Conservation (phyloP, 2,329 filamentous ascomycete species). For the Stachybotrys echinatus region DNA sequence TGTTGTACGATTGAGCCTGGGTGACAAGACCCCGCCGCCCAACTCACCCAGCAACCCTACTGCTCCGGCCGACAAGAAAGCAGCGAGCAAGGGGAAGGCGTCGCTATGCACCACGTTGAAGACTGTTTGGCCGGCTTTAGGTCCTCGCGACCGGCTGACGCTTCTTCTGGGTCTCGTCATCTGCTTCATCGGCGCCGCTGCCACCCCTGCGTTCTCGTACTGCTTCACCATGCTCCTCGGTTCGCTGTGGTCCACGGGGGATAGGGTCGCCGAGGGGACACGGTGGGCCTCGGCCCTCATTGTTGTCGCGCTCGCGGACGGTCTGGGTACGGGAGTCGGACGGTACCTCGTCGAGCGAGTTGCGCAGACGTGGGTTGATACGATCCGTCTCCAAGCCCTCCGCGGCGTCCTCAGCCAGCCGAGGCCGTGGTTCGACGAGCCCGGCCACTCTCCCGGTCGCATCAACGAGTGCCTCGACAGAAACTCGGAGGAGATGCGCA, state of each 20-base stretch:
- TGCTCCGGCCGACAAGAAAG: neutral
- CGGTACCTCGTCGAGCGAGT: conserved; percentile 68
- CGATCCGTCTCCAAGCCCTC: conserved; percentile 63
- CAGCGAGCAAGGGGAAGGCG: neutral
- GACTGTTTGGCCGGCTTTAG: conserved; percentile 67
- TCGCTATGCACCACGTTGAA: conserved; percentile 21
- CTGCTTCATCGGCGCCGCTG: conserved; percentile 58
- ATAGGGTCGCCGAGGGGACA: conserved; percentile 44
- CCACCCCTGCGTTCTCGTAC: conserved; percentile 71
- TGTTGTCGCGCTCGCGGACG: conserved; percentile 62
- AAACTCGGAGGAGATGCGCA: conserved; percentile 82
- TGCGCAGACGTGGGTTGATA: conserved; percentile 73
- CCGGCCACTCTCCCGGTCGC: conserved; percentile 56
- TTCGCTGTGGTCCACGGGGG: conserved; percentile 56
- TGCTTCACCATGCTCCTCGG: conserved; percentile 67
- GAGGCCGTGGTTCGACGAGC: conserved; percentile 69
- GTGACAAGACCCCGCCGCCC: neutral
- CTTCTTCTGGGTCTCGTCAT: conserved; percentile 57
- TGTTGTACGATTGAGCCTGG: neutral
- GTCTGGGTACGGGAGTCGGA: conserved; percentile 56
- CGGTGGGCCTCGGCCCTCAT: conserved; percentile 69
- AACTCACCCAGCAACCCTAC: neutral
- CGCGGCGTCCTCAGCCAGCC: conserved; percentile 69
- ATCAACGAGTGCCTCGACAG: conserved; percentile 72
- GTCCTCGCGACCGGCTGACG: conserved; percentile 40